phyloP scores from a whole-genome alignment of 352 stramenopile species.

The Phytophthora chlamydospora region DNA sequence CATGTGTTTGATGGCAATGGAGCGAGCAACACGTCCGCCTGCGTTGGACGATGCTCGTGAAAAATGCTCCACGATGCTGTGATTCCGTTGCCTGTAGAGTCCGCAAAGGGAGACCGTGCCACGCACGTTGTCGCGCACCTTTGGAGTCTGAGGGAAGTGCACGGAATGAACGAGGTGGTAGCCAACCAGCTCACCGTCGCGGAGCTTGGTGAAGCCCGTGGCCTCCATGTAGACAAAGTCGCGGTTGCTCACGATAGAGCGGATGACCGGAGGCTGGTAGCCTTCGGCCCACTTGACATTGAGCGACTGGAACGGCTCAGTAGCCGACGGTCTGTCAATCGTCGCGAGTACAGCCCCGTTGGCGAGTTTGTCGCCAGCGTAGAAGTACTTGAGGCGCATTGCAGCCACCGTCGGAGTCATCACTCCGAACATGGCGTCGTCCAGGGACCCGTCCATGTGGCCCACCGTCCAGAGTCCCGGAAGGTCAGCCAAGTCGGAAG shows the following conservation, averaged over 20 bases:
- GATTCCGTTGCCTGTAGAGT: constrained; percentile 54
- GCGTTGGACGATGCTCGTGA: constrained; percentile 44
- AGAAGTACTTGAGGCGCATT: constrained; percentile 56
- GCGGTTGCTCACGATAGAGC: constrained; percentile 38
- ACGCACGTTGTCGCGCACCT: constrained; percentile 46
- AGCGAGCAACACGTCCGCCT: constrained; percentile 48
- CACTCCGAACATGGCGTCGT: constrained; percentile 56
- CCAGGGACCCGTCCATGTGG: constrained; percentile 31
- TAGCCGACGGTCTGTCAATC: constrained; percentile 40
- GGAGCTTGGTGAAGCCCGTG: constrained; percentile 45
- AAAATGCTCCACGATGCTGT: constrained; percentile 61
- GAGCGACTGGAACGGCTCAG: constrained; percentile 53
- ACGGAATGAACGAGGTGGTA: constrained; percentile 74
- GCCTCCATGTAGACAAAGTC: constrained; percentile 48
- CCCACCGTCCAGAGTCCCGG: constrained; percentile 32
- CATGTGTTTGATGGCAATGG: constrained; percentile 52
- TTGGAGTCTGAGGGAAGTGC: constrained; percentile 50
- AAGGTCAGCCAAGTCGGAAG: constrained; percentile 20
- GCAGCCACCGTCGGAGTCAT: constrained; percentile 36
- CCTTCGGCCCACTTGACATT: constrained; percentile 56
- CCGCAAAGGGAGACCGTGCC: constrained; percentile 59
- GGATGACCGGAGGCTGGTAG: constrained; percentile 31
- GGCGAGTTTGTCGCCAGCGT: constrained; percentile 37
- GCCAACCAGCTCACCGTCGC: constrained; percentile 52
- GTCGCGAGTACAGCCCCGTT: constrained; percentile 45